phyloP scores from a whole-genome alignment of 1,284 basidiomycete genomes.

The Microbotryum lychnidis-dioicae region DNA sequence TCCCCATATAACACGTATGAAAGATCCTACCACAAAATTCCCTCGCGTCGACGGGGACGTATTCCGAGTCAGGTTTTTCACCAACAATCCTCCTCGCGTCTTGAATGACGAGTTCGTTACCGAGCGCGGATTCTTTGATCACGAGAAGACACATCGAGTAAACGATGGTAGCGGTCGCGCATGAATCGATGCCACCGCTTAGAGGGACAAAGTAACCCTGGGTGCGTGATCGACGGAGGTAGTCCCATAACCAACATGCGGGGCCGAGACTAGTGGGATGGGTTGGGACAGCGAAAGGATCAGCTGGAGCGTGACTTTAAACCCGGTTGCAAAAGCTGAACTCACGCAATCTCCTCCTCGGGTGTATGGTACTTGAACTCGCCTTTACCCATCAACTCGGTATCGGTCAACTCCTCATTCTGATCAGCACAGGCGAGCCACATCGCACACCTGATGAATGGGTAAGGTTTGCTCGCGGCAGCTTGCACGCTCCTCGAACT shows the following conservation, averaged over 20 bases:
- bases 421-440: slow-evolving; percentile 66
- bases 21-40: slow-evolving; percentile 84
- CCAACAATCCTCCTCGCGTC: slow-evolving; percentile 85
- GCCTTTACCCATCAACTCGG: slow-evolving; percentile 44
- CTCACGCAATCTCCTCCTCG: slow-evolving; percentile 95
- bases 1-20: slow-evolving; percentile 99
- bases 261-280: slow-evolving; percentile 64
- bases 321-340: slow-evolving; percentile 27
- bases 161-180: slow-evolving; percentile 90
- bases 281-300: neutral
- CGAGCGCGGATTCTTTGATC: slow-evolving; percentile 51
- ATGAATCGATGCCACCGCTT: slow-evolving; percentile 96
- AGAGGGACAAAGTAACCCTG: slow-evolving; percentile 95
- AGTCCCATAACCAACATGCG: slow-evolving; percentile 99
- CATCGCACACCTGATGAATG: slow-evolving; percentile 68
- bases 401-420: slow-evolving; percentile 47
- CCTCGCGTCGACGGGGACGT: slow-evolving; percentile 72
- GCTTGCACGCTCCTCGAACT: slow-evolving; percentile 86
- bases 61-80: slow-evolving; percentile 67
- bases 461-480: slow-evolving; percentile 57
- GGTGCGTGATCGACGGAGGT: slow-evolving; percentile 82
- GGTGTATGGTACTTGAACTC: slow-evolving; percentile 73
- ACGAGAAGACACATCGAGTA: slow-evolving; percentile 94
- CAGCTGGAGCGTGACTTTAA: neutral
- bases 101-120: slow-evolving; percentile 76